These are phyloP conservation scores for Pseudevernia furfuracea DNA, from an alignment of 495 filamentous ascomycete species.

Conservation along the genomic window DNA sequence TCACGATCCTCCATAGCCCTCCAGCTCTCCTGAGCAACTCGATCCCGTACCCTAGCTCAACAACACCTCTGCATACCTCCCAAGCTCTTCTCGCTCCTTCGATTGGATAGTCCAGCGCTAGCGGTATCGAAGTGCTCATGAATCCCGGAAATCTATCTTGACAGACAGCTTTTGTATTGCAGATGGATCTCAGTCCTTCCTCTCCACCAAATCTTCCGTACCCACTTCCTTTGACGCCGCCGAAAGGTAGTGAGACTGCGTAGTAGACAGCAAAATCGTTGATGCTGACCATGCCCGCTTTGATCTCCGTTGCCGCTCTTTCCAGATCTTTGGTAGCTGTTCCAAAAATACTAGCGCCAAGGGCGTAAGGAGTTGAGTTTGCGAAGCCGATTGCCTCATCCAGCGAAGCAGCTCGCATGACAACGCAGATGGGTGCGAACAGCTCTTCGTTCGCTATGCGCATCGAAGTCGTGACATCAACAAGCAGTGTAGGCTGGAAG, in stretches of 20 bases:
- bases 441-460: slow-evolving; percentile 83
- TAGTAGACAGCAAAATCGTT: slow-evolving; percentile 95
- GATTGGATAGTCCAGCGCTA: slow-evolving; percentile 73
- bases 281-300: slow-evolving; percentile 81
- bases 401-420: slow-evolving; percentile 63
- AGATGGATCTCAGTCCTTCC: slow-evolving; percentile 76
- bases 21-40: slow-evolving; percentile 39
- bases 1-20: slow-evolving; percentile 44
- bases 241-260: slow-evolving; percentile 87
- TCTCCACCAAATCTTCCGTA: slow-evolving; percentile 91
- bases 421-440: slow-evolving; percentile 81
- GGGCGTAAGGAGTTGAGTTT: slow-evolving; percentile 68
- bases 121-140: slow-evolving; percentile 69
- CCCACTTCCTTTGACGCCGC: slow-evolving; percentile 64
- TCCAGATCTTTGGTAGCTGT: slow-evolving; percentile 41
- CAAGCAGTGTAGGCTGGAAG: slow-evolving; percentile 82
- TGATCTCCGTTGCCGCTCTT: slow-evolving; percentile 56
- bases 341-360: slow-evolving; percentile 81
- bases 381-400: slow-evolving; percentile 59
- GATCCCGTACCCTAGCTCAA: slow-evolving; percentile 56
- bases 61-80: slow-evolving; percentile 54
- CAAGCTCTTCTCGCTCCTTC: slow-evolving; percentile 48
- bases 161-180: slow-evolving; percentile 81
- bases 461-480: slow-evolving; percentile 72
- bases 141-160: slow-evolving; percentile 56